These are phyloP conservation scores for Tolypocladium ovalisporum DNA, from an alignment of 2,329 filamentous ascomycete species.

Conservation along the genomic window DNA sequence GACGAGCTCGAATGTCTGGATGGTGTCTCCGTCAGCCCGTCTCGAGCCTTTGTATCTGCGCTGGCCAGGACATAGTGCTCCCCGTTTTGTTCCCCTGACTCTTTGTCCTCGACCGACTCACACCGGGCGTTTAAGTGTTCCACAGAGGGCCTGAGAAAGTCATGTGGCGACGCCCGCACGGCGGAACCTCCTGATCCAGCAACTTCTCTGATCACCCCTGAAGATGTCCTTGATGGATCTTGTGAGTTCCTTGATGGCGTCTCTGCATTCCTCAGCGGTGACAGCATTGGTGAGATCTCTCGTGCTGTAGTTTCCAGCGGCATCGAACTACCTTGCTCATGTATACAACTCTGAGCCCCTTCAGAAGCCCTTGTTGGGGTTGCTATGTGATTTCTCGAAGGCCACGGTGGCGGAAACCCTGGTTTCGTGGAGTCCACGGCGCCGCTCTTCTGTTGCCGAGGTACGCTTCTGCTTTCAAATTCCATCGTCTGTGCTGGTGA, in stretches of 20 bases:
- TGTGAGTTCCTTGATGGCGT: background rate
- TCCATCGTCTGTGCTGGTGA: background rate
- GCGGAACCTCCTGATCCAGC: background rate
- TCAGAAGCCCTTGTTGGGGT: background rate
- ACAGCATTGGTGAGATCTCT: background rate
- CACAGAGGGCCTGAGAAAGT: background rate
- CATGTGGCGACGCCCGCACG: background rate
- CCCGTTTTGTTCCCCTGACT: background rate
- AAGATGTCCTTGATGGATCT: background rate
- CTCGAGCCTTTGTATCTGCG: background rate
- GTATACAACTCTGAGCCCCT: too few species aligned
- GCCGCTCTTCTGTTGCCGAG: background rate
- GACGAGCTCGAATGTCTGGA: background rate
- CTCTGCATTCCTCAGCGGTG: background rate
- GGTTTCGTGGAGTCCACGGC: background rate
- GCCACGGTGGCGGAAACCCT: background rate
- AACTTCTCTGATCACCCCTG: background rate
- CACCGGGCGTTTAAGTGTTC: background rate
- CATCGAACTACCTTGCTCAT: background rate
- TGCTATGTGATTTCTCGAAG: background rate
- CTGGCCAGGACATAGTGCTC: too few species aligned
- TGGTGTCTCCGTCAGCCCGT: background rate
- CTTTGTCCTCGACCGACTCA: background rate
- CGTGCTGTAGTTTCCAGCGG: background rate
- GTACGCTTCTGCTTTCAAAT: background rate